A percentile compares a stretch with the other conserved stretches of the same genome.
Evolutionary conservation across 2,329 filamentous ascomycete genomes (phyloP).

Genomic region (Arthrobotrys iridis): DNA sequence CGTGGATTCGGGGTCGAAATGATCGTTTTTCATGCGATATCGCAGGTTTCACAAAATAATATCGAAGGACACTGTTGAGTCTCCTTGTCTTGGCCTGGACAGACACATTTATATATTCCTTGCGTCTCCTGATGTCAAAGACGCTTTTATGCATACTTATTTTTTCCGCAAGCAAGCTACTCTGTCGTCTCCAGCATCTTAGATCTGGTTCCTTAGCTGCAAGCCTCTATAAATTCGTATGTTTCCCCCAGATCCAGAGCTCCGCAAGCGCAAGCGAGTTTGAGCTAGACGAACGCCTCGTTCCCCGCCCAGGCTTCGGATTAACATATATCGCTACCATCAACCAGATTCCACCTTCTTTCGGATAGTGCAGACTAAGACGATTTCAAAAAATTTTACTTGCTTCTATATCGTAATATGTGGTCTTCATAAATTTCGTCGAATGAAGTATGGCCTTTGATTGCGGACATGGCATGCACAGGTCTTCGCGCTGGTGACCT

Average conservation of each 20-base stretch:
- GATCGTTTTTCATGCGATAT: no score
- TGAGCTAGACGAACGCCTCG: background rate
- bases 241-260: background rate
- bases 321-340: constrained; percentile 17
- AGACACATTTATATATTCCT: background rate
- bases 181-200: constrained; percentile 5
- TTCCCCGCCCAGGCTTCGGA: constrained; percentile 1
- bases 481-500: no score
- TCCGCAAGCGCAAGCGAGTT: constrained; percentile 13
- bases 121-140: background rate
- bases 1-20: no score
- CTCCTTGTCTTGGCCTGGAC: background rate
- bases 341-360: constrained; percentile 7
- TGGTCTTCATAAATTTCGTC: background rate
- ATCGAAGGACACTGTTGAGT: no score
- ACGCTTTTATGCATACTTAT: background rate
- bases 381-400: background rate
- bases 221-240: background rate
- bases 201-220: constrained; percentile 1
- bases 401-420: background rate
- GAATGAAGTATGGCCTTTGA: no score
- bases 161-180: constrained; percentile 8
- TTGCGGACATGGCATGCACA: no score
- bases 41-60: no score
- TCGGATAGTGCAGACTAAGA: background rate